A percentile compares a stretch with the other conserved stretches of the same genome.
Conservation (phyloP, 169 alveolate genomes). For the Perkinsus marinus region DNA sequence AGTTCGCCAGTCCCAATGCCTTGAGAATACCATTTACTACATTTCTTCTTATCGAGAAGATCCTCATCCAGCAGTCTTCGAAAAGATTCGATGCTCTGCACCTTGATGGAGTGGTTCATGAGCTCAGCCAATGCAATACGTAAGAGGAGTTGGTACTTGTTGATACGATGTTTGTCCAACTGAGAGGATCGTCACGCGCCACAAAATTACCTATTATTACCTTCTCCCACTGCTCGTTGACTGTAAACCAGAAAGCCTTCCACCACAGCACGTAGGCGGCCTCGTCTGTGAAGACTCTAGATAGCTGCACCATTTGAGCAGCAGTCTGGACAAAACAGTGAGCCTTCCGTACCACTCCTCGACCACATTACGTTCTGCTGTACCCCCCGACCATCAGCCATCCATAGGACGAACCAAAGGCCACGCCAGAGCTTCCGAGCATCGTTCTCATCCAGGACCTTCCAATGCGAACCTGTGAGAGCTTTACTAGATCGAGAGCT, state of each 20-base stretch:
- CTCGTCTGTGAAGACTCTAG: neutral
- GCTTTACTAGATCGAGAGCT: neutral
- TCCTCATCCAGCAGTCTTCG: neutral
- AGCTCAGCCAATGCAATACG: neutral
- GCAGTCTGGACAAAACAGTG: neutral
- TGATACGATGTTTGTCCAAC: neutral
- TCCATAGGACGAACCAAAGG: neutral
- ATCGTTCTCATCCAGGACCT: neutral
- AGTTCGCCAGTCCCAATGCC: too few relatives aligned
- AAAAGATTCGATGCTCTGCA: neutral
- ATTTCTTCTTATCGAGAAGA: neutral
- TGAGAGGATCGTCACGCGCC: neutral
- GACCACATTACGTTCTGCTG: neutral
- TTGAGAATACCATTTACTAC: neutral
- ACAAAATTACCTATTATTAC: neutral
- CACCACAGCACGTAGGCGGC: neutral
- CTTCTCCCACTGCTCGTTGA: neutral
- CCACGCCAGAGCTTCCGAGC: neutral
- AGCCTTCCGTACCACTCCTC: neutral
- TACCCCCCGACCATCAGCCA: neutral
- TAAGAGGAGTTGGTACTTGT: neutral
- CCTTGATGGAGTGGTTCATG: neutral
- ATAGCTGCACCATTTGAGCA: neutral
- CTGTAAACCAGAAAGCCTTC: neutral
- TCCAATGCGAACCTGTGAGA: neutral